Evolutionary conservation across 2,329 filamentous ascomycete genomes (phyloP).

Genomic region (Fusarium equiseti): DNA sequence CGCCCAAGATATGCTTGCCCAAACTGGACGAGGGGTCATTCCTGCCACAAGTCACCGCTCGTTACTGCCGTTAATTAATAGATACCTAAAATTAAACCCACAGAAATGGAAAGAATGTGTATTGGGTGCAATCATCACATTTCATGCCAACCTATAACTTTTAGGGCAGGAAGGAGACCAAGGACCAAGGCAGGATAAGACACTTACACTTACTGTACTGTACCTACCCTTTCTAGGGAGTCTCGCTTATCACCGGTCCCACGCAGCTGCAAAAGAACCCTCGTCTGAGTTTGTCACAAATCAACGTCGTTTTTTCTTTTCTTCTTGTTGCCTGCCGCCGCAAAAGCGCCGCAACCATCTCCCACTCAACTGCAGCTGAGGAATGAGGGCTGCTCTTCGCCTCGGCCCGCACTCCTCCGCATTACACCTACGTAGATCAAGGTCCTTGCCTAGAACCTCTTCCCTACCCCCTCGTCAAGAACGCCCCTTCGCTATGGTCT

Average conservation of each 20-base stretch:
- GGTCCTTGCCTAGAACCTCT: slow-evolving; percentile 29
- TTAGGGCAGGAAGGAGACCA: neutral
- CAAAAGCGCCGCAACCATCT: slow-evolving; percentile 10
- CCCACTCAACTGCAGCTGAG: slow-evolving; percentile 20
- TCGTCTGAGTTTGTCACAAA: slow-evolving; percentile 1
- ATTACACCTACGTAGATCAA: slow-evolving; percentile 36
- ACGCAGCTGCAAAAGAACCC: slow-evolving; percentile 5
- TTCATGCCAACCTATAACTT: slow-evolving; percentile 10
- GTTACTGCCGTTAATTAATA: slow-evolving; percentile 36
- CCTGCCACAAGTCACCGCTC: slow-evolving; percentile 50
- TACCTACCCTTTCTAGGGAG: slow-evolving; percentile 2
- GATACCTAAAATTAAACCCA: slow-evolving; percentile 28
- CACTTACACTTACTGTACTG: neutral
- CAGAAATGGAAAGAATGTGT: slow-evolving; percentile 30
- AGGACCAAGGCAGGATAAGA: slow-evolving; percentile 1
- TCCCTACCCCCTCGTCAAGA: slow-evolving; percentile 22
- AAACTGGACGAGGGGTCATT: slow-evolving; percentile 28
- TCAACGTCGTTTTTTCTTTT: neutral
- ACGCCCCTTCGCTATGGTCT: slow-evolving; percentile 38
- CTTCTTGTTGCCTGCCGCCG: slow-evolving; percentile 21
- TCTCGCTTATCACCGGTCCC: slow-evolving; percentile 8
- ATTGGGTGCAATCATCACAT: slow-evolving; percentile 23
- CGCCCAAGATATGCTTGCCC: slow-evolving; percentile 23
- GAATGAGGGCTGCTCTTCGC: slow-evolving; percentile 47
- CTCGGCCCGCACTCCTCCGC: slow-evolving; percentile 41